Percentiles rank a stretch among this genome's conserved stretches.
These are phyloP conservation scores for Colletotrichum lupini DNA, from an alignment of 2,329 filamentous ascomycete species.

Conservation along the genomic window DNA sequence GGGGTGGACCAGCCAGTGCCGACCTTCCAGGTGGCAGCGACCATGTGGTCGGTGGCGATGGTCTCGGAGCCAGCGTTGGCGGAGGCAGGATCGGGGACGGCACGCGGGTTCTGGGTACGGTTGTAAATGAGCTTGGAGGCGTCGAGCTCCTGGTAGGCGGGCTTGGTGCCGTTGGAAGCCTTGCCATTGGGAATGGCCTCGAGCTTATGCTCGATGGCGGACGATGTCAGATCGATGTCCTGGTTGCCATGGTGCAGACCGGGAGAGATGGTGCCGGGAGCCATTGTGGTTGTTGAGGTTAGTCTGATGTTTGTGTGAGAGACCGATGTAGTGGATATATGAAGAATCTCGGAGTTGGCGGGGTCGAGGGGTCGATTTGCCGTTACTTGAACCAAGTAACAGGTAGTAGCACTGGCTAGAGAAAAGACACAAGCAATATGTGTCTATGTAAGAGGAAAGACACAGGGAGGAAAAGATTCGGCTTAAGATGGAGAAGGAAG, in stretches of 20 bases:
- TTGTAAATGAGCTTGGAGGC: slow-evolving; percentile 74
- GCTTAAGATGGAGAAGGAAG: slow-evolving; percentile 24
- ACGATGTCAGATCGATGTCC: slow-evolving; percentile 62
- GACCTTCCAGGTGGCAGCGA: slow-evolving; percentile 76
- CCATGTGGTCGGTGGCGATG: slow-evolving; percentile 88
- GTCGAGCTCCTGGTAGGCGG: slow-evolving; percentile 69
- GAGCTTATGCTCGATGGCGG: slow-evolving; percentile 63
- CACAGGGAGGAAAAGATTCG: slow-evolving; percentile 15
- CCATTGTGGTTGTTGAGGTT: slow-evolving; percentile 37
- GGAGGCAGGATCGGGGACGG: slow-evolving; percentile 61
- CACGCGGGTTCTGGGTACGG: slow-evolving; percentile 60
- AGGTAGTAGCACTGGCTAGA: not conserved
- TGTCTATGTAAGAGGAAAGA: not conserved
- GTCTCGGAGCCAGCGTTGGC: slow-evolving; percentile 62
- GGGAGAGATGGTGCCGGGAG: slow-evolving; percentile 42
- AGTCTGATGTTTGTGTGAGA: not conserved
- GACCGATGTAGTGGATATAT: not conserved
- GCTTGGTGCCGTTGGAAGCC: slow-evolving; percentile 41
- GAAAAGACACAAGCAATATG: not conserved
- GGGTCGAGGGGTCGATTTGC: not conserved
- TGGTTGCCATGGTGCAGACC: slow-evolving; percentile 56
- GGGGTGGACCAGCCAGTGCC: slow-evolving; percentile 78
- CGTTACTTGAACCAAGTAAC: not conserved
- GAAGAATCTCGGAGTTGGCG: slow-evolving; percentile 16
- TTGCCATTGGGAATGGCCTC: slow-evolving; percentile 42